Conservation (phyloP, 2,329 filamentous ascomycete species). For the Fusarium floridanum region DNA sequence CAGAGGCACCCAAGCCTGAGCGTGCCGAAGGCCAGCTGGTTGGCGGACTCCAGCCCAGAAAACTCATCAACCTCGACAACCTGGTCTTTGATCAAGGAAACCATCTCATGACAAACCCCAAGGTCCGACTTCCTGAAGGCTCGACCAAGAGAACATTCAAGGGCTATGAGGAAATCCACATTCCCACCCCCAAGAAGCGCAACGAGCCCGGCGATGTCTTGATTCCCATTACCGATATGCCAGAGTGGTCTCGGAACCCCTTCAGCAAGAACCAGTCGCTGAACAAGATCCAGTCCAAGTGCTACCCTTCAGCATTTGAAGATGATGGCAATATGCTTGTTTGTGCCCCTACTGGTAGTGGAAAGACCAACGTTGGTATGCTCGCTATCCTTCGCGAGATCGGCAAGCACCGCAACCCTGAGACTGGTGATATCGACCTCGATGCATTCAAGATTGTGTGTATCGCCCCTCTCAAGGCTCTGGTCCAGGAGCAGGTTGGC, state of each 20-base stretch:
- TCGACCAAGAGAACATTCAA: constrained; percentile 97
- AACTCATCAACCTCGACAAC: constrained; percentile 93
- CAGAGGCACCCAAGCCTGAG: constrained; percentile 63
- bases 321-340: constrained; percentile 98
- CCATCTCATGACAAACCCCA: constrained; percentile 99
- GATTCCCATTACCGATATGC: constrained; percentile 87
- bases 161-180: constrained; percentile 98
- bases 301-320: constrained; percentile 89
- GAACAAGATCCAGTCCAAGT: constrained; percentile 96
- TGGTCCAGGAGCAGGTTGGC: constrained; percentile 97
- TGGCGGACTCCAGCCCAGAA: constrained; percentile 87
- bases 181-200: constrained; percentile 91
- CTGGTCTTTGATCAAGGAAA: constrained; percentile 98
- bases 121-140: constrained; percentile 91
- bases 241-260: constrained; percentile 89
- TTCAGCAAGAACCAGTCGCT: constrained; percentile 89
- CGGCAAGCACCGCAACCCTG: constrained; percentile 90
- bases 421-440: constrained; percentile 93
- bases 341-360: constrained; percentile 95
- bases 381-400: constrained; percentile 95
- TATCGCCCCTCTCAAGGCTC: constrained; percentile 93
- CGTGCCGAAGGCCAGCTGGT: constrained; percentile 76
- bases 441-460: constrained; percentile 99
- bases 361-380: constrained; percentile 99
- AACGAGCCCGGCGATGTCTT: constrained; percentile 83